Evolutionary conservation across 2,329 filamentous ascomycete genomes (phyloP).

Genomic region (Furcasterigmium furcatum): DNA sequence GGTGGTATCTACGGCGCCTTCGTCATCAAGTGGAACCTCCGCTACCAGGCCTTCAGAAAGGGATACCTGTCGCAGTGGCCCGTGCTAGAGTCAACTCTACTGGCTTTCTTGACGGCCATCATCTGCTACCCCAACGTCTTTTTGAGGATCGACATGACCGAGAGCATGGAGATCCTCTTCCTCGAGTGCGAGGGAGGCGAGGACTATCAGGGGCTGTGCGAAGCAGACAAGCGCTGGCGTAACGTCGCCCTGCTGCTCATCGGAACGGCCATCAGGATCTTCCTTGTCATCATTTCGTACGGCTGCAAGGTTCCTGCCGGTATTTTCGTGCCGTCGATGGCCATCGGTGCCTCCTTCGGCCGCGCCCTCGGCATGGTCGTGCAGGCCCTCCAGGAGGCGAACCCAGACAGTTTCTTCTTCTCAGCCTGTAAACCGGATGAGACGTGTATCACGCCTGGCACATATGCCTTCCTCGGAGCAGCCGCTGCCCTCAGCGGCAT

Average conservation of each 20-base stretch:
- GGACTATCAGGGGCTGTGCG: slow-evolving; percentile 87
- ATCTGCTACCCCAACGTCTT: slow-evolving; percentile 98
- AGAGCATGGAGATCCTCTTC: slow-evolving; percentile 98
- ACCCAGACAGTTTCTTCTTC: slow-evolving; percentile 82
- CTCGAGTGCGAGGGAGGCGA: slow-evolving; percentile 86
- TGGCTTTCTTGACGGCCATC: slow-evolving; percentile 81
- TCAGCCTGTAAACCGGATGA: slow-evolving; percentile 84
- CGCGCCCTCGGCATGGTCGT: slow-evolving; percentile 93
- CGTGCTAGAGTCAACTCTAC: slow-evolving; percentile 78
- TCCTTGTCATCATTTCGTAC: slow-evolving; percentile 92
- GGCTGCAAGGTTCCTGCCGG: slow-evolving; percentile 97
- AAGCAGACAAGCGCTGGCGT: slow-evolving; percentile 68
- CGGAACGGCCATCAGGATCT: slow-evolving; percentile 76
- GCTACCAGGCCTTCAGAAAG: slow-evolving; percentile 88
- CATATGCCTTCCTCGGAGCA: slow-evolving; percentile 92
- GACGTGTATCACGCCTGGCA: slow-evolving; percentile 94
- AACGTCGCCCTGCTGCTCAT: slow-evolving; percentile 77
- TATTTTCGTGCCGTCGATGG: slow-evolving; percentile 98
- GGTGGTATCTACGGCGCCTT: slow-evolving; percentile 94
- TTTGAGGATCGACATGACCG: slow-evolving; percentile 94
- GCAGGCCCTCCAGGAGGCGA: slow-evolving; percentile 80
- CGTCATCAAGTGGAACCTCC: slow-evolving; percentile 96
- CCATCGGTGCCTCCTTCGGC: slow-evolving; percentile 90
- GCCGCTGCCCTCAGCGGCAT: slow-evolving; percentile 90
- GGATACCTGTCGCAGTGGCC: slow-evolving; percentile 84